Evolutionary conservation across 495 filamentous ascomycete species (phyloP), one percentile per base, ranked within the genome.

Genomic region (Aspergillus funiculosus): DNA sequence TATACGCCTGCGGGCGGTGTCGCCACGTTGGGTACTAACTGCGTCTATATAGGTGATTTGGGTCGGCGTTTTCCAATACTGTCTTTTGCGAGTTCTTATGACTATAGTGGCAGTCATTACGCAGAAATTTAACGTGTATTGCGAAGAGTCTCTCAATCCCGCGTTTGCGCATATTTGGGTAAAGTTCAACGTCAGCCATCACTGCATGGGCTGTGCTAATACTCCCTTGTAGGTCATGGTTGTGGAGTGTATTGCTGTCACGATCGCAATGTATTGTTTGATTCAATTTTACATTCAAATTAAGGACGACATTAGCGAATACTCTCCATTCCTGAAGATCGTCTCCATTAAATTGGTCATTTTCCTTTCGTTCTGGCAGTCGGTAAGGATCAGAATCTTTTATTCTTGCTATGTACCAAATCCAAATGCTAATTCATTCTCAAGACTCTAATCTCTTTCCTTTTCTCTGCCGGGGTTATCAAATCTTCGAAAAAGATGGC

Each of bases 281-380:
- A 86, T 96, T 51, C 87, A 94, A 50, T 95, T 94, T 63, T 96
- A 94, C 57, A 53, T 85, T 34, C 87, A 94, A 55, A 66, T 91
- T 29, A 80, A 76, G 44, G 61, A 69, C 6, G 77, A 86, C 41
- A 72, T 95, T 17, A 73, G 74, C n/a, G 70, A 81, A 22, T 75
- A 94, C 50, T 68, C 65, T 13, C 86, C 89, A 2, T 86, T 94
- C 47, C 64, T 94, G 42, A 95, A 95, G 58, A 77, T 95, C 6
- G 50, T 88, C 3, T 85, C 87, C 46, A 94, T 95, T 59, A 95
- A 95, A 57, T 76, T 95, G 27, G 90, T 95, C 52, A 92, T 95
- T 61, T 95, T 95, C 73, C 74, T 95, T 43, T 92, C 86, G 4
- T 95, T 95, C 65, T 95, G 89, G 89, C 90, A 95, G 59, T 78